Evolutionary conservation across 2,329 filamentous ascomycete species (phyloP), one percentile per base, ranked within the genome.

Genomic region (Leptographium radiaticola): DNA sequence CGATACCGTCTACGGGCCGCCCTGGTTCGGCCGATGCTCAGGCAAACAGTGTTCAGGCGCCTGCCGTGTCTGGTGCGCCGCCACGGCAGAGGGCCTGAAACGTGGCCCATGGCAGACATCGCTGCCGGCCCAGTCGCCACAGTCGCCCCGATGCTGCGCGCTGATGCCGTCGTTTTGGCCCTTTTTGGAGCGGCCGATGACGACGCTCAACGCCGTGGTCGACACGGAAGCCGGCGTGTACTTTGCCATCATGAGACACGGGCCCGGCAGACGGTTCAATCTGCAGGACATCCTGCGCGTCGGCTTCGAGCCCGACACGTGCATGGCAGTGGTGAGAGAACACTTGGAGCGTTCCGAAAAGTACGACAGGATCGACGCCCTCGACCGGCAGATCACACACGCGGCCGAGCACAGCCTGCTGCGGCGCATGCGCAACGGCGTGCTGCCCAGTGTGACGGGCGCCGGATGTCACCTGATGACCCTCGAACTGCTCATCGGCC

Each of bases 11-110:
- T 30, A 60, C 6, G 80, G 79, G 0, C 79, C 80, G 0, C 65
- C 66, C 25, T 76, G 74, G 72, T 61, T 69, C 55, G 72, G 72
- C 60, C 67, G 68, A 42, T 79, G 75, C 60, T 70, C 71, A 49
- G 67, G 16, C 38, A 30, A 34, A 25, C 33, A 9, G 25, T 49
- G 40, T 20, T 38, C 47, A 31, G 42, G 50, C 51, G 34, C 49
- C 11, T 54, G 60, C 15, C 56, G 48, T 1, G 44, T 30, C 42
- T 36, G 25, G 18, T 25, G 33, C 36, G 47, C 51, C 3, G 48
- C 52, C 49, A 38, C 42, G 40, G 40, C 16, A 43, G 25, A 25
- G 25, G 25, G 25, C 25, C 25, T 25, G 25, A 25, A 25, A 25
- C 25, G 25, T 5, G 25, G 5, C 25, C 25, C 25, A 3, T 25